Base-by-base conservation (phyloP, 345 rosid genomes). In the Eucalyptus polybractea region DNA sequence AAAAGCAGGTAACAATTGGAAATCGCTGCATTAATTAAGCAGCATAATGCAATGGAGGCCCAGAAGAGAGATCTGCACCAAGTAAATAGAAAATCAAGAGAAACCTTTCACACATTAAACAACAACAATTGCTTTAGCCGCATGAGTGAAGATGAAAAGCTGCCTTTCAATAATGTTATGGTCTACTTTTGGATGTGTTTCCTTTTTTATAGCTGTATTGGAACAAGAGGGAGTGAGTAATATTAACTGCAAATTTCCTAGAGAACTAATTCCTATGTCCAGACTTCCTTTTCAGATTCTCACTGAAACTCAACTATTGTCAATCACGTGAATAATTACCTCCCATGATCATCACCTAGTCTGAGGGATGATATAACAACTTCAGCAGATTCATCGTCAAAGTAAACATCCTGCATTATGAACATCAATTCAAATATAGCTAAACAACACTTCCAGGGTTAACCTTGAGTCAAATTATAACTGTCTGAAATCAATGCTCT, bases 281-380 rank as follows among this genome's bases (percentile, higher is more conserved):
- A 76, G 81, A 76, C 45, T 37, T 76, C 27, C 22, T 76, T 76
- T 76, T 22, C 85, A 76, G 47, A 40, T 40, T 76, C 24, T 76
- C 85, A 11, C 47, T 76, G 85, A 44, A 76, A 76, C 47, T 6
- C 29, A 76, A 37, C 47, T 11, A 40, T 76, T 40, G 47, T 76
- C 47, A 2, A 50, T 86, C 29, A 67, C 14, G 7, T 15, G 37
- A 87, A 44, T 53, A 58, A 60, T 90, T 88, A 96, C 99, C 98
- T 97, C 86, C 96, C 97, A 92, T 96, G 99, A 90, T 97, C 97
- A 93, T 96, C 99, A 88, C 99, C 98, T 44, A 98, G 98, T 93
- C 99, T 92, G 92, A 98, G 89, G 85, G 99, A 97, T 89, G 99
- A 97, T 92, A 98, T 95, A 86, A 98, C 99, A 56, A 96, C 97